Evolutionary conservation across 495 filamentous ascomycete species (phyloP), one percentile per base, ranked within the genome.

Genomic region (Geoglossum glabrum): DNA sequence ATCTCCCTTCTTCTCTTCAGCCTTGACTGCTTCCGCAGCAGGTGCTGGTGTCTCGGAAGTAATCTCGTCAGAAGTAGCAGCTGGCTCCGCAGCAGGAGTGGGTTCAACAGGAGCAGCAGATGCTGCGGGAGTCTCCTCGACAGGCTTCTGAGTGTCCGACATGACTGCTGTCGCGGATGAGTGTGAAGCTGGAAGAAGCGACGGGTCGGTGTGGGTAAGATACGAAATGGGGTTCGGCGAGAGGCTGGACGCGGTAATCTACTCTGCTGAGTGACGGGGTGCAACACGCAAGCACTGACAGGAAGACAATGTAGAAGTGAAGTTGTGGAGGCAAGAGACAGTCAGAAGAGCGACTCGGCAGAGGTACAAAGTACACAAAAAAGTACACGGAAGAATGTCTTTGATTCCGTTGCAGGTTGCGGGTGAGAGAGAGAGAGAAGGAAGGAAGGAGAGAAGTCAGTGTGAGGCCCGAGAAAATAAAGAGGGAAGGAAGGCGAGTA

Each of bases 141-240:
- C 67, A 62, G 75, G 66, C 64, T 75, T 73, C 63, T 73, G 70
- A 56, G 64, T 64, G 59, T 74, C 74, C 67, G 76, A 77, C 75
- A 79, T 79, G 62, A 28, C 30, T 28, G 49, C 11, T 62, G 73
- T 65, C 31, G 31, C 31, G 64, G 57, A 61, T 61, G 43, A 55
- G 38, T 49, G 40, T 50, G 11, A 15, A 40, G 36, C 11, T 15
- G 36, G 4, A 40, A 40, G 11, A 40, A 34, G 31, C 11, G 31
- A 34, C 5, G 31, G 31, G 4, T 34, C 31, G 62, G 63, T 64
- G 65, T 62, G 60, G 70, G 68, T 69, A 73, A 64, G 64, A 59
- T 62, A 67, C 62, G 59, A 66, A 62, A 64, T 61, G 45, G 13
- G 46, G 38, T 11, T 28, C 33, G 36, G 52, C n/a, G 54, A 7